Conservation (phyloP, 768 basidiomycete species). For the Naganishia randhawae region DNA sequence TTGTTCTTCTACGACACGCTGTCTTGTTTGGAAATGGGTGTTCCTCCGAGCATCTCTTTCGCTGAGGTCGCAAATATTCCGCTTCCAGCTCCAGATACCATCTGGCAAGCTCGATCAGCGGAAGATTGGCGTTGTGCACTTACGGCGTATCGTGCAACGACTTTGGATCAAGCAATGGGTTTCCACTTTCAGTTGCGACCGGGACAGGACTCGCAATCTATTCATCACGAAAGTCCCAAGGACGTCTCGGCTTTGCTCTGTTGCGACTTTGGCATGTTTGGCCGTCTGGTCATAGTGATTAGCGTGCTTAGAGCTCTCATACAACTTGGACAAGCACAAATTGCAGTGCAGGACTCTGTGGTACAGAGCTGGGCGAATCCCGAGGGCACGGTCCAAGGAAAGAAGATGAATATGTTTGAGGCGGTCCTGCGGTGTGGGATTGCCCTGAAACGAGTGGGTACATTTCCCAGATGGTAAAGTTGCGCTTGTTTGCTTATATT, state of each 20-base stretch:
- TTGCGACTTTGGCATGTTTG: constrained; percentile 50
- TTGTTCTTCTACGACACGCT: constrained; percentile 52
- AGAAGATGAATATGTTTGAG: not conserved
- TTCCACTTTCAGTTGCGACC: constrained; percentile 36
- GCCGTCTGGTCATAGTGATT: constrained; percentile 47
- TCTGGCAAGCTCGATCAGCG: constrained; percentile 51
- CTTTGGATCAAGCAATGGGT: constrained; percentile 46
- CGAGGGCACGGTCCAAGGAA: not conserved
- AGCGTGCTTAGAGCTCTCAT: constrained; percentile 50
- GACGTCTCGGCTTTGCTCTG: constrained; percentile 35
- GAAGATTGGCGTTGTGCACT: constrained; percentile 47
- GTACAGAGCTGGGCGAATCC: constrained; percentile 41
- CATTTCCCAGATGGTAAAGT: not conserved
- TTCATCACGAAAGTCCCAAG: constrained; percentile 9
- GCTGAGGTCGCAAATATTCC: constrained; percentile 48
- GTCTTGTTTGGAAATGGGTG: constrained; percentile 49
- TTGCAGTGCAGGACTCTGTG: constrained; percentile 43
- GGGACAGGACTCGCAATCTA: constrained; percentile 7
- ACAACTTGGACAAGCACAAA: constrained; percentile 51
- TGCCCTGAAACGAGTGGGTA: constrained; percentile 39
- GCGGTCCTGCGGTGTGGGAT: constrained; percentile 28
- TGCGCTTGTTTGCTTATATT: not conserved
- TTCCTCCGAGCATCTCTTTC: constrained; percentile 42
- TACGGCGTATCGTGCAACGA: constrained; percentile 40
- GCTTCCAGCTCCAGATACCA: constrained; percentile 49